Percentiles rank a stretch among this genome's conserved stretches.
phyloP scores from a whole-genome alignment of 139 green algal species.

The Axilococcus clingmanii region DNA sequence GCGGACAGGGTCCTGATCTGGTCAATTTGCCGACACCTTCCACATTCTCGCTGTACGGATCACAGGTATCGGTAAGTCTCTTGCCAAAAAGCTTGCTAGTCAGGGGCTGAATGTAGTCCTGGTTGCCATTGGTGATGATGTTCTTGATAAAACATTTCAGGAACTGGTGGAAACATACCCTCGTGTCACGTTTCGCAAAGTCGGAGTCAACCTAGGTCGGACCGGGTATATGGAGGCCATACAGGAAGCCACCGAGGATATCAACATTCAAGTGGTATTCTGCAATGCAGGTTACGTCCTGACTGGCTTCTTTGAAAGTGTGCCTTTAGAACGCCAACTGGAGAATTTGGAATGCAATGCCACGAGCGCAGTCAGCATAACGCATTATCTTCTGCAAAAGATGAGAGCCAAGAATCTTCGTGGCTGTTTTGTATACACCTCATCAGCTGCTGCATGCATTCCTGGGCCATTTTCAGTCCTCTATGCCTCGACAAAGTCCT shows the following conservation, averaged over 20 bases:
- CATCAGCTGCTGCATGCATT: constrained; percentile 64
- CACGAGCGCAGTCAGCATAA: constrained; percentile 70
- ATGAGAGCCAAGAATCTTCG: constrained; percentile 70
- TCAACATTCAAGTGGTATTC: constrained; percentile 77
- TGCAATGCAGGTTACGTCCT: constrained; percentile 93
- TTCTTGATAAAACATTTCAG: constrained; percentile 57
- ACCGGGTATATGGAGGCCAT: constrained; percentile 68
- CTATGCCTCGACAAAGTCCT: constrained; percentile 80
- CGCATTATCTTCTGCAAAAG: constrained; percentile 74
- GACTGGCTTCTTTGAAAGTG: constrained; percentile 83
- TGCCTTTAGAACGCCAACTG: constrained; percentile 50
- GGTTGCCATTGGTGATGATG: constrained; percentile 66
- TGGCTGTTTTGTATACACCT: constrained; percentile 88
- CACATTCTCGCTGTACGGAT: not conserved
- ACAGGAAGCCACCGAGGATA: constrained; percentile 59
- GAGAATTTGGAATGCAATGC: constrained; percentile 92
- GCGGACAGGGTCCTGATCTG: not conserved
- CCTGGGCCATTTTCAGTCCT: constrained; percentile 77
- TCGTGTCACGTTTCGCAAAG: constrained; percentile 66
- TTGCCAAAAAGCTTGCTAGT: constrained; percentile 63
- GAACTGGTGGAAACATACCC: constrained; percentile 58
- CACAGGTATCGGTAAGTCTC: constrained; percentile 85
- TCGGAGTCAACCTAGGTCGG: constrained; percentile 66
- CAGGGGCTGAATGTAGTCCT: constrained; percentile 88
- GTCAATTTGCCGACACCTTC: not conserved